Evolutionary conservation across 495 filamentous ascomycete species (phyloP), one percentile per base, ranked within the genome.

Genomic region (Podospora bellae-mahoneyi): DNA sequence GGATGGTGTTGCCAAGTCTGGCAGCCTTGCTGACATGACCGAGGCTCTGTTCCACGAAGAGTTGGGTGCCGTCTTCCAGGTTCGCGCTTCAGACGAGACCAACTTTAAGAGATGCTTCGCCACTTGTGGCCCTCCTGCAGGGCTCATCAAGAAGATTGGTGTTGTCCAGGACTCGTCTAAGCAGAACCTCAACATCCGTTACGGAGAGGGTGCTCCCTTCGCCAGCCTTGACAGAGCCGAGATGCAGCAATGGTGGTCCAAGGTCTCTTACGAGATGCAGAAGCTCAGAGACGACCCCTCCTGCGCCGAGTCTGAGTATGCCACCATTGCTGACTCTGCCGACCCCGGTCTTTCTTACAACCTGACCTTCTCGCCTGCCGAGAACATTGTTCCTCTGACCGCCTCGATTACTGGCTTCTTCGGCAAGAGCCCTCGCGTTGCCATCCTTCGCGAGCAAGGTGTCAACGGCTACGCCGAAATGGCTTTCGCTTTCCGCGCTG

Each of bases 401-500:
- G 87, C 88, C 55, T 86, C 89, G 66, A 83, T 95, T 54, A 85
- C 82, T 27, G 85, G 87, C n/a, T 85, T 88, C 65, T 89, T 95
- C 76, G 83, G 80, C 73, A 87, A 88, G 72, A 87, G 84, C 71
- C 96, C 96, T 5, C 88, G 91, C 34, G 94, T 99, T 34, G 95
- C 95, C 48, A 97, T 99, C 73, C 88, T 99, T 18, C 84, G 96
- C 71, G 95, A 98, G 76, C 92, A 97, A 78, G 95, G 95, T 73
- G 91, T 96, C 69, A 98, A 99, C 80, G 92, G 93, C 48, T 89
- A 97, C 73, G 89, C 92, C 19, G 95, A 99, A 77, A 98, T 99
- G 81, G 95, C 95, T 5, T 98, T 96, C 70, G 94, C 94, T 64
- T 99, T 99, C 86, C 87, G 90, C 74, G 87, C 87, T 23, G 95